These are phyloP conservation scores for Passalora sequoiae DNA, from an alignment of 2,329 filamentous ascomycete genomes.

Conservation along the genomic window DNA sequence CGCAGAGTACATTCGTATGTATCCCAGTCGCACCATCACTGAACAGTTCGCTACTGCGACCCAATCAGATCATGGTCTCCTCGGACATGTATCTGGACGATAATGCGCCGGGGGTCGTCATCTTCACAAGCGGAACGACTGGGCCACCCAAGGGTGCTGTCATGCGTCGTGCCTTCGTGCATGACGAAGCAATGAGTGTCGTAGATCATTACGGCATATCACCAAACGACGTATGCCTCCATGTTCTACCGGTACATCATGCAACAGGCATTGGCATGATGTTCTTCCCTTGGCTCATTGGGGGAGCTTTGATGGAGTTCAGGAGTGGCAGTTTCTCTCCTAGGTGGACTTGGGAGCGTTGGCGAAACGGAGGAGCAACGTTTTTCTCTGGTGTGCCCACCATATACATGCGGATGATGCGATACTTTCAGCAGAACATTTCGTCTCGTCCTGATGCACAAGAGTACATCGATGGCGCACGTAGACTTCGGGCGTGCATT, in stretches of 20 bases:
- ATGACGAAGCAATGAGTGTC: slow-evolving; percentile 35
- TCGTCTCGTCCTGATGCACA: slow-evolving; percentile 28
- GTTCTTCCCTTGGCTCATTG: slow-evolving; percentile 44
- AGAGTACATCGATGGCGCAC: slow-evolving; percentile 42
- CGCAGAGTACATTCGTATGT: slow-evolving; percentile 31
- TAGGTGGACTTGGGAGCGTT: slow-evolving; percentile 44
- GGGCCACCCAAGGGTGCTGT: slow-evolving; percentile 44
- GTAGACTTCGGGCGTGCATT: slow-evolving; percentile 39
- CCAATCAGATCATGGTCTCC: slow-evolving; percentile 37
- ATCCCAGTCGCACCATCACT: slow-evolving; percentile 36
- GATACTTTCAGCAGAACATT: slow-evolving; percentile 40
- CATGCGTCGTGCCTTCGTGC: slow-evolving; percentile 41
- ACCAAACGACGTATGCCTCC: slow-evolving; percentile 43
- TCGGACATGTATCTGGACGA: slow-evolving; percentile 39
- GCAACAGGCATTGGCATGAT: slow-evolving; percentile 50
- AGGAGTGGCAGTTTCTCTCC: slow-evolving; percentile 41
- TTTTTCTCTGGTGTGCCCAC: slow-evolving; percentile 51
- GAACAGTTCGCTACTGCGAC: slow-evolving; percentile 28
- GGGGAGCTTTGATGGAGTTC: slow-evolving; percentile 46
- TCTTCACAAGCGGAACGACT: slow-evolving; percentile 46
- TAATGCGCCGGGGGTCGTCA: slow-evolving; percentile 40
- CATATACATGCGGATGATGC: slow-evolving; percentile 47
- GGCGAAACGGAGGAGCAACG: slow-evolving; percentile 37
- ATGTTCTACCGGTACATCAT: slow-evolving; percentile 49
- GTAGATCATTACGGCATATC: slow-evolving; percentile 39